These are phyloP conservation scores for Tetracladium maxilliforme DNA, from an alignment of 2,329 filamentous ascomycete species.

Conservation along the genomic window DNA sequence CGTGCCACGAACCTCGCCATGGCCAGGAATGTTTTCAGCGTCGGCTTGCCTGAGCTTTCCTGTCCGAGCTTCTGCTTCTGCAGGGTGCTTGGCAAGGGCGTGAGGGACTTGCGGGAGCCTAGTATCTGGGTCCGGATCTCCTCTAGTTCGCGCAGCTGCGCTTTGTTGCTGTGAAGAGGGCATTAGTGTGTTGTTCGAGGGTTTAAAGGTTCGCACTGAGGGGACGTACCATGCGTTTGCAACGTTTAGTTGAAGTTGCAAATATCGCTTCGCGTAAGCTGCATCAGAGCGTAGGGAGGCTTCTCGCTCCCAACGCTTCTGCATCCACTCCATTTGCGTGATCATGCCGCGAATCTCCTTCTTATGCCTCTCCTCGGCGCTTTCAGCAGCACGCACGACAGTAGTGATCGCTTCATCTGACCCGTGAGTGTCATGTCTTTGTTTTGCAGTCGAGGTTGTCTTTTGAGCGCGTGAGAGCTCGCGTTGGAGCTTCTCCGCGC, in stretches of 20 bases:
- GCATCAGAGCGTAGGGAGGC: constrained; percentile 66
- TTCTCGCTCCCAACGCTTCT: constrained; percentile 68
- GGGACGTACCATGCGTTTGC: constrained; percentile 76
- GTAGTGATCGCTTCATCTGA: too few relatives aligned
- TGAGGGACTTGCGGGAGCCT: too few relatives aligned
- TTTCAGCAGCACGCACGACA: constrained; percentile 40
- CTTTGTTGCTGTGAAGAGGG: too few relatives aligned
- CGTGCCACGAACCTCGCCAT: too few relatives aligned
- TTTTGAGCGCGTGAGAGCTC: constrained; percentile 32
- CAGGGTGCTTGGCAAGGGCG: too few relatives aligned
- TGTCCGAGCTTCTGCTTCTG: too few relatives aligned
- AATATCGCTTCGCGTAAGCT: constrained; percentile 75
- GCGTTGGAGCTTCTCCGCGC: constrained; percentile 36
- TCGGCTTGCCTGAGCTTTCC: too few relatives aligned
- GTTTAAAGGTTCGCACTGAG: too few relatives aligned
- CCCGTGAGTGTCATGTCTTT: constrained; percentile 18
- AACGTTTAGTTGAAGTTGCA: constrained; percentile 65
- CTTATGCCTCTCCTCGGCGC: constrained; percentile 53
- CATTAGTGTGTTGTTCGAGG: too few relatives aligned
- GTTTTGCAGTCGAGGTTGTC: constrained; percentile 16
- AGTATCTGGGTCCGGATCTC: too few relatives aligned
- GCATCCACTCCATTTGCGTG: constrained; percentile 84
- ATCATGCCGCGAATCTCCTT: constrained; percentile 70
- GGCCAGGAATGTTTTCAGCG: too few relatives aligned
- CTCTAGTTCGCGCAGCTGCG: too few relatives aligned